Conservation (phyloP, 805 yeast species). For the Zygosaccharomyces lentus region DNA sequence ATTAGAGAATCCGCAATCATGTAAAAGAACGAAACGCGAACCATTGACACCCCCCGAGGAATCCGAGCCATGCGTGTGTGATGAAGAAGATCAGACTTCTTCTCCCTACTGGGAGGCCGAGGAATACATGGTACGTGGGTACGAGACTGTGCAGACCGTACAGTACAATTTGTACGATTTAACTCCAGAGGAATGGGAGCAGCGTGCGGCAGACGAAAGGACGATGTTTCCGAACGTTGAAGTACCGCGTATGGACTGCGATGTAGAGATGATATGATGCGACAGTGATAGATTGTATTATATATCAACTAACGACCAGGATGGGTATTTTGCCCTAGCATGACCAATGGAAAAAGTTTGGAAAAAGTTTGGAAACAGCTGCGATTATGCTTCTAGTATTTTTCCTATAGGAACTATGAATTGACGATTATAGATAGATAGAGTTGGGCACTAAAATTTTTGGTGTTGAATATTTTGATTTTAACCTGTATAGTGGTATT, state of each 20-base stretch:
- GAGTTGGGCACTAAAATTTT: not conserved
- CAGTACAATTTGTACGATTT: slow-evolving; percentile 25
- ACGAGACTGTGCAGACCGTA: slow-evolving; percentile 13
- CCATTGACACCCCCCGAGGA: slow-evolving; percentile 4
- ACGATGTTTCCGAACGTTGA: not conserved
- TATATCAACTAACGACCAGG: not conserved
- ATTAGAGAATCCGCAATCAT: not conserved
- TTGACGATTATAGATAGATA: not conserved
- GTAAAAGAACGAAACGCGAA: slow-evolving; percentile 1
- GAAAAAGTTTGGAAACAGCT: not conserved
- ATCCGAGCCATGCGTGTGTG: not conserved
- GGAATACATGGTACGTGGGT: slow-evolving; percentile 30
- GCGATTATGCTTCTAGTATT: not conserved
- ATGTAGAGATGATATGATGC: slow-evolving; percentile 4
- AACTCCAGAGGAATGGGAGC: slow-evolving; percentile 24
- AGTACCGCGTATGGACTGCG: slow-evolving; percentile 5
- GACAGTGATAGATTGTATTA: not conserved
- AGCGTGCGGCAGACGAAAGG: slow-evolving; percentile 1
- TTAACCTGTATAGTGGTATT: not conserved
- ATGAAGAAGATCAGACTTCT: slow-evolving; percentile 1
- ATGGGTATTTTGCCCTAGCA: not conserved
- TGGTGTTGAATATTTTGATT: not conserved
- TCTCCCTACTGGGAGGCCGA: slow-evolving; percentile 27
- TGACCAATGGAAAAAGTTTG: not conserved
- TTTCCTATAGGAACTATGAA: not conserved